Conservation (phyloP, 352 stramenopile species). For the Globisporangium canariense region DNA sequence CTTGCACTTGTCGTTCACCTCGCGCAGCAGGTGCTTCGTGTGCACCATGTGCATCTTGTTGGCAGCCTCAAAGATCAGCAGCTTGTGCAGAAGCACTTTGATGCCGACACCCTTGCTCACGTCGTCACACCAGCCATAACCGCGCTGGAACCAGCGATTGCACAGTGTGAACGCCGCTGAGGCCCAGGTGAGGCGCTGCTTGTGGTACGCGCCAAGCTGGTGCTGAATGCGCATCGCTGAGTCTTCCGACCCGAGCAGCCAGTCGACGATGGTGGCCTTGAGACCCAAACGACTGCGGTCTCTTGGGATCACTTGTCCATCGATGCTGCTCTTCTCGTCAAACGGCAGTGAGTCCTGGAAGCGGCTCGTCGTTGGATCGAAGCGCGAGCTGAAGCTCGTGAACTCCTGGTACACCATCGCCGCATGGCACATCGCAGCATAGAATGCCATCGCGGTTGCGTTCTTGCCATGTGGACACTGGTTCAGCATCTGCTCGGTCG, state of each 20-base stretch:
- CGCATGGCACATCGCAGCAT: slow-evolving; percentile 57
- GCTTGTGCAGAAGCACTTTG: slow-evolving; percentile 47
- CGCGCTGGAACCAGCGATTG: slow-evolving; percentile 63
- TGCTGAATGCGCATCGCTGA: slow-evolving; percentile 43
- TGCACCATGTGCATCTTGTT: slow-evolving; percentile 81
- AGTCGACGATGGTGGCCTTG: slow-evolving; percentile 50
- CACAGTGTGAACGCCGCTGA: slow-evolving; percentile 56
- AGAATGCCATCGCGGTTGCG: slow-evolving; percentile 59
- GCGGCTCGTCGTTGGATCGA: slow-evolving; percentile 33
- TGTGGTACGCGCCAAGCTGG: slow-evolving; percentile 41
- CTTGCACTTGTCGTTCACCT: slow-evolving; percentile 62
- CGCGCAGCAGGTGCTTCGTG: slow-evolving; percentile 50
- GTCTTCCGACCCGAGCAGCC: slow-evolving; percentile 57
- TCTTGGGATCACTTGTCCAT: slow-evolving; percentile 45
- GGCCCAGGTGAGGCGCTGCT: slow-evolving; percentile 50
- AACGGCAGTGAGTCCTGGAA: slow-evolving; percentile 47
- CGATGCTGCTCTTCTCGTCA: slow-evolving; percentile 32
- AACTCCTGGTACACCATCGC: slow-evolving; percentile 58
- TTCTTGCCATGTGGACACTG: slow-evolving; percentile 49
- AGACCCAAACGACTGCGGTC: slow-evolving; percentile 38
- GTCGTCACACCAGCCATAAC: slow-evolving; percentile 63
- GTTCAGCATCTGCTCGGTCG: slow-evolving; percentile 40
- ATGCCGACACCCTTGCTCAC: slow-evolving; percentile 56
- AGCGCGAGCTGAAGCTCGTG: slow-evolving; percentile 46
- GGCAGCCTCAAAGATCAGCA: slow-evolving; percentile 56